Evolutionary conservation across 441 rosid species (phyloP).

Genomic region (Gossypium davidsonii): DNA sequence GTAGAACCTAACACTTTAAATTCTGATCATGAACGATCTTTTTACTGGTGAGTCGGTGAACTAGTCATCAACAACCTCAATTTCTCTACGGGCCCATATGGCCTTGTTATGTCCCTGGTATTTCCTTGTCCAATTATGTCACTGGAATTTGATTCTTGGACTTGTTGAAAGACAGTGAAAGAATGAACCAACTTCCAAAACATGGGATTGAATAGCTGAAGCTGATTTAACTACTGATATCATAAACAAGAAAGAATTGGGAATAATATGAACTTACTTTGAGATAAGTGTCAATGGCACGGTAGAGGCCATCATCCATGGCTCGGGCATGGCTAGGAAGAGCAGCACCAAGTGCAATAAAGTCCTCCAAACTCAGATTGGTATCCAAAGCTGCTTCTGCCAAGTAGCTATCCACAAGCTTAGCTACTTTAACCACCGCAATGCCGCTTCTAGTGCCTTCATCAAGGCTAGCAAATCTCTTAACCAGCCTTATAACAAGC

Average conservation of each 20-base stretch:
- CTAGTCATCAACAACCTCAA: slow-evolving; percentile 10
- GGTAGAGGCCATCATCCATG: slow-evolving; percentile 62
- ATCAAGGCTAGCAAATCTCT: slow-evolving; percentile 42
- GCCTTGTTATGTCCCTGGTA: background rate
- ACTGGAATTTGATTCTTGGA: too few relatives aligned
- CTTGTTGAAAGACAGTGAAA: too few relatives aligned
- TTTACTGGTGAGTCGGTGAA: slow-evolving; percentile 20
- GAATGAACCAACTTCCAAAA: too few relatives aligned
- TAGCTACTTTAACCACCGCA: slow-evolving; percentile 57
- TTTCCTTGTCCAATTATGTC: background rate
- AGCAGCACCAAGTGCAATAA: slow-evolving; percentile 50
- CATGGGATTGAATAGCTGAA: background rate
- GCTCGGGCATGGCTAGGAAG: slow-evolving; percentile 70
- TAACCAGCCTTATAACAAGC: slow-evolving; percentile 56
- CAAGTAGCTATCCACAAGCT: slow-evolving; percentile 66
- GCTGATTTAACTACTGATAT: background rate
- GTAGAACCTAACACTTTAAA: background rate
- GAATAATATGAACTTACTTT: slow-evolving; percentile 41
- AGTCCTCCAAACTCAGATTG: slow-evolving; percentile 42
- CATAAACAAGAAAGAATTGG: background rate
- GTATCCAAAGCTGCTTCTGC: slow-evolving; percentile 66
- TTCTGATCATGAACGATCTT: background rate
- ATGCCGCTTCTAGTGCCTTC: slow-evolving; percentile 41
- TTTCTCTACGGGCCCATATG: background rate
- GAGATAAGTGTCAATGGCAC: slow-evolving; percentile 78